These are phyloP conservation scores for Erigeron philadelphicus DNA, from an alignment of 140 eudicot species.

Conservation along the genomic window DNA sequence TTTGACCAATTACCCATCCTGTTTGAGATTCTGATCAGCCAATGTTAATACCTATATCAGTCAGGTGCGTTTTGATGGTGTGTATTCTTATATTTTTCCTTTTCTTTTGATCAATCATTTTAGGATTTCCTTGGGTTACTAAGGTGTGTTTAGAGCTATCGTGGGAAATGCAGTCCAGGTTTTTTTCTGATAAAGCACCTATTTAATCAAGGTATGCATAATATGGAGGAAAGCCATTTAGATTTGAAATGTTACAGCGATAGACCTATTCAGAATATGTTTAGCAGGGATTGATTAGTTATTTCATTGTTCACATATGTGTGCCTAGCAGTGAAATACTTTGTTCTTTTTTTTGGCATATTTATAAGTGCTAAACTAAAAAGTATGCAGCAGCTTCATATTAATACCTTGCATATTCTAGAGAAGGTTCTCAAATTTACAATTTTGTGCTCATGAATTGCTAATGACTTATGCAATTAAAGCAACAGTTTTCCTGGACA, in stretches of 20 bases:
- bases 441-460: slow-evolving; percentile 17
- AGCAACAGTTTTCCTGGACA: not conserved
- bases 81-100: not conserved
- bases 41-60: too few relatives aligned
- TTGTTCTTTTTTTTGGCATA: slow-evolving; percentile 9
- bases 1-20: too few relatives aligned
- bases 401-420: slow-evolving; percentile 3
- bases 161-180: slow-evolving; percentile 26
- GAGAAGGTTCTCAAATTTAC: not conserved
- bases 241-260: slow-evolving; percentile 17
- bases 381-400: not conserved
- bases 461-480: not conserved
- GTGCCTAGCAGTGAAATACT: slow-evolving; percentile 14
- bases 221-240: slow-evolving; percentile 21
- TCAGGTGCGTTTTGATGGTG: not conserved
- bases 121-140: slow-evolving; percentile 18
- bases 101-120: slow-evolving; percentile 13
- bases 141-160: slow-evolving; percentile 18
- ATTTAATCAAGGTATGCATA: slow-evolving; percentile 28
- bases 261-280: slow-evolving; percentile 12
- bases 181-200: slow-evolving; percentile 20
- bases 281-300: slow-evolving; percentile 1
- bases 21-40: too few relatives aligned
- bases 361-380: slow-evolving; percentile 8
- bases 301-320: slow-evolving; percentile 3